A percentile compares a stretch with the other conserved stretches of the same genome.
phyloP scores from a whole-genome alignment of 768 basidiomycete species.

The Boletus reticulatus region DNA sequence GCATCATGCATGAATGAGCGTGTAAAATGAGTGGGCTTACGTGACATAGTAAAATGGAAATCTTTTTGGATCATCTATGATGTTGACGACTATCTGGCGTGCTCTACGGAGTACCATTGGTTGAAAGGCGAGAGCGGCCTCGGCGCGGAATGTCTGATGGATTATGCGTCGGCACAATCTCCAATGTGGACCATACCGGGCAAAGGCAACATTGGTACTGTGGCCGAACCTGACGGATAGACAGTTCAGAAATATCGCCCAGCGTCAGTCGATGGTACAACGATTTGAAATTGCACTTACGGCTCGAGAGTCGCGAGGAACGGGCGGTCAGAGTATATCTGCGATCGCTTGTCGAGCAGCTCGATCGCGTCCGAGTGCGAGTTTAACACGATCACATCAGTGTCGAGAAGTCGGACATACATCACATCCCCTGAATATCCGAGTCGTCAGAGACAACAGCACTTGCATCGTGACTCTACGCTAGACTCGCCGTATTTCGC shows the following conservation, averaged over 20 bases:
- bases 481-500: slow-evolving; percentile 2
- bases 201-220: background rate
- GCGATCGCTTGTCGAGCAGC: slow-evolving; percentile 12
- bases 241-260: background rate
- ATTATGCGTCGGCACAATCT: slow-evolving; percentile 7
- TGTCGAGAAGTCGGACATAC: slow-evolving; percentile 2
- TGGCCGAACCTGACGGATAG: slow-evolving; percentile 5
- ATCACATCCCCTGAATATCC: slow-evolving; percentile 2
- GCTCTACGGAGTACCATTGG: slow-evolving; percentile 7
- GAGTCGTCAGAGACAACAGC: background rate
- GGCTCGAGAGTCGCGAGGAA: slow-evolving; percentile 1
- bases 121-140: background rate
- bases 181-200: background rate
- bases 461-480: too few species aligned
- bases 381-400: slow-evolving; percentile 7
- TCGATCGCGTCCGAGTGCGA: background rate
- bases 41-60: background rate
- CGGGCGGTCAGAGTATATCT: slow-evolving; percentile 14
- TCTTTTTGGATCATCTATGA: background rate
- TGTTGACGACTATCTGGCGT: background rate
- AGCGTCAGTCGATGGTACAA: background rate
- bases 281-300: background rate
- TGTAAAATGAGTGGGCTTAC: background rate
- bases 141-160: slow-evolving; percentile 6
- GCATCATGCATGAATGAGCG: background rate